phyloP scores from a whole-genome alignment of 2,329 filamentous ascomycete genomes.

The Monosporascus ibericus region DNA sequence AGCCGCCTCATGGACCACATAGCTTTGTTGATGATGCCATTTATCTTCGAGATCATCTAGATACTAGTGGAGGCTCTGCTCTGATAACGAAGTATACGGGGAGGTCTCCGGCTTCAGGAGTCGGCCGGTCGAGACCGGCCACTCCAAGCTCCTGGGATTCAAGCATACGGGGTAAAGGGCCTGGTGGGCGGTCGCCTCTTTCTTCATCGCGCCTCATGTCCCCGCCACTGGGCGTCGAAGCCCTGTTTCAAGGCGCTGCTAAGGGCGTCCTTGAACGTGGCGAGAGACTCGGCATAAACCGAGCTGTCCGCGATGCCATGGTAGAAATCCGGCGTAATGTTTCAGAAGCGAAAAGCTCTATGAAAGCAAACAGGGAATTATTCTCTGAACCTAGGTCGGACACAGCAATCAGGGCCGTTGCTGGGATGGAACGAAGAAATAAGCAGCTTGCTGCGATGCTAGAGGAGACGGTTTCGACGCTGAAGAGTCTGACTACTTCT shows the following conservation, averaged over 20 bases:
- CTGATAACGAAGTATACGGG: conserved; percentile 69
- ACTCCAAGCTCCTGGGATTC: conserved; percentile 31
- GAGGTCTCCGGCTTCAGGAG: conserved; percentile 34
- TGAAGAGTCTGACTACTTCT: conserved; percentile 54
- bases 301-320: conserved; percentile 73
- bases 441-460: conserved; percentile 62
- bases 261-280: conserved; percentile 67
- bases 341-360: conserved; percentile 47
- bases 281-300: conserved; percentile 73
- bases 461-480: conserved; percentile 55
- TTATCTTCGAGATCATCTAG: conserved; percentile 62
- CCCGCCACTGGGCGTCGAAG: conserved; percentile 57
- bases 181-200: conserved; percentile 38
- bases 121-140: conserved; percentile 19
- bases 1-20: conserved; percentile 58
- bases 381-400: conserved; percentile 26
- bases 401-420: conserved; percentile 32
- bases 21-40: conserved; percentile 83
- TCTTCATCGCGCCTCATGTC: conserved; percentile 45
- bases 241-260: conserved; percentile 68
- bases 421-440: conserved; percentile 58
- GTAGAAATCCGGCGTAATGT: conserved; percentile 75
- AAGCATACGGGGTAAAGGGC: conserved; percentile 35
- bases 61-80: conserved; percentile 52
- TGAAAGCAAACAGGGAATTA: conserved; percentile 30